These are phyloP conservation scores for Melastoma candidum DNA, from an alignment of 441 rosid species.

Conservation along the genomic window DNA sequence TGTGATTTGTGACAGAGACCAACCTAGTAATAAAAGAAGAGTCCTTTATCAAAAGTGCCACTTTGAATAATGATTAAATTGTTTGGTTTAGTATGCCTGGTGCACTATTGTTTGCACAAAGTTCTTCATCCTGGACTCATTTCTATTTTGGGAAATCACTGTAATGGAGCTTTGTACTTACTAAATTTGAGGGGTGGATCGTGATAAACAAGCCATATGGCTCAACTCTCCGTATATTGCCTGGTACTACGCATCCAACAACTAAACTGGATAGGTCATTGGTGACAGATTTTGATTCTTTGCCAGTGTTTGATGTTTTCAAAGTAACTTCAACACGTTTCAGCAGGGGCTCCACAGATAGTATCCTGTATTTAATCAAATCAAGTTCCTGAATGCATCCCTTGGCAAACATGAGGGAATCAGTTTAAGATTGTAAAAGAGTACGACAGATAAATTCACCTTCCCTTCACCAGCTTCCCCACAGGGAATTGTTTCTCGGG, in stretches of 20 bases:
- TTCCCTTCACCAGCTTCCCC: constrained; percentile 80
- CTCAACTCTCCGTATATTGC: constrained; percentile 76
- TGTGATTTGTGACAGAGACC: constrained; percentile 87
- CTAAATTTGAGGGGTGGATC: constrained; percentile 61
- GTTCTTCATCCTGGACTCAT: not conserved
- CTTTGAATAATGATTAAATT: too few species aligned
- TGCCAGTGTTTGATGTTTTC: constrained; percentile 36
- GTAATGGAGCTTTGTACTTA: constrained; percentile 14
- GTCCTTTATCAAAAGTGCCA: not conserved
- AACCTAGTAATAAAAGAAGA: constrained; percentile 38
- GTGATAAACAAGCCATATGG: constrained; percentile 68
- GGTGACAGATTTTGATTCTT: constrained; percentile 35
- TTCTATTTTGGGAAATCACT: too few species aligned
- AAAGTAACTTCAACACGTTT: constrained; percentile 84
- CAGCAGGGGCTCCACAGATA: constrained; percentile 72
- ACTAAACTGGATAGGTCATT: constrained; percentile 43
- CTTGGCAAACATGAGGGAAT: constrained; percentile 7
- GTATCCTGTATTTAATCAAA: constrained; percentile 45
- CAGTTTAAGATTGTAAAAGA: constrained; percentile 7
- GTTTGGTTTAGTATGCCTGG: too few species aligned
- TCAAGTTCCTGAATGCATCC: constrained; percentile 15
- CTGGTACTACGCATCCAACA: constrained; percentile 57
- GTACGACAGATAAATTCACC: constrained; percentile 30
- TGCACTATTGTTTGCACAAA: not conserved
- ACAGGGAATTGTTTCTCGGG: constrained; percentile 80